Conservation (phyloP, 2,329 filamentous ascomycete genomes). For the Aspergillus alliaceus region DNA sequence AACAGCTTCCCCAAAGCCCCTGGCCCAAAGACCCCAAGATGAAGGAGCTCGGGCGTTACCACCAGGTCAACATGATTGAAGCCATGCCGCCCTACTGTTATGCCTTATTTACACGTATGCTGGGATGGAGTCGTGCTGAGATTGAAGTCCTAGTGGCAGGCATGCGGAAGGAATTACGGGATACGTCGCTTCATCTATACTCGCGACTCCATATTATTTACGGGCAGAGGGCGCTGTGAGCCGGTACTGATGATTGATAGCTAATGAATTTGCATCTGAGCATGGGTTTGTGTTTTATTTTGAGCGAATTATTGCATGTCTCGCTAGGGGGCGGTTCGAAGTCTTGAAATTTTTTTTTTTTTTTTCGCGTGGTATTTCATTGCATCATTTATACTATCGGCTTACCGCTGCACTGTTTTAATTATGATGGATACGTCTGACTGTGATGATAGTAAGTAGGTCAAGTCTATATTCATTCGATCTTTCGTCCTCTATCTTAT, state of each 20-base stretch:
- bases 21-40: conserved; percentile 55
- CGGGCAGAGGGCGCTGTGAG: conserved; percentile 24
- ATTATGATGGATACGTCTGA: too few species aligned
- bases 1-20: conserved; percentile 49
- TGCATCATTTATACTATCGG: background rate
- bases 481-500: too few species aligned
- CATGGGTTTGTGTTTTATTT: background rate
- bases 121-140: conserved; percentile 38
- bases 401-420: too few species aligned
- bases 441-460: too few species aligned
- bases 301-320: background rate
- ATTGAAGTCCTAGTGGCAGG: conserved; percentile 41
- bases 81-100: conserved; percentile 36
- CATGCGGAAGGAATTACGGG: conserved; percentile 38
- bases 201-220: conserved; percentile 31
- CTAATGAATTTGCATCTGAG: background rate
- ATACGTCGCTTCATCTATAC: conserved; percentile 40
- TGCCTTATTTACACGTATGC: conserved; percentile 40
- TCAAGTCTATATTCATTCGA: too few species aligned
- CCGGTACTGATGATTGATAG: background rate
- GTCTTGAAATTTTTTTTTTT: too few species aligned
- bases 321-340: background rate
- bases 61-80: conserved; percentile 38
- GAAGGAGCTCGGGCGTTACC: conserved; percentile 52
- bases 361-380: background rate